phyloP scores from a whole-genome alignment of 192 early-diverging fungal genomes.

The Coemansia asiatica region DNA sequence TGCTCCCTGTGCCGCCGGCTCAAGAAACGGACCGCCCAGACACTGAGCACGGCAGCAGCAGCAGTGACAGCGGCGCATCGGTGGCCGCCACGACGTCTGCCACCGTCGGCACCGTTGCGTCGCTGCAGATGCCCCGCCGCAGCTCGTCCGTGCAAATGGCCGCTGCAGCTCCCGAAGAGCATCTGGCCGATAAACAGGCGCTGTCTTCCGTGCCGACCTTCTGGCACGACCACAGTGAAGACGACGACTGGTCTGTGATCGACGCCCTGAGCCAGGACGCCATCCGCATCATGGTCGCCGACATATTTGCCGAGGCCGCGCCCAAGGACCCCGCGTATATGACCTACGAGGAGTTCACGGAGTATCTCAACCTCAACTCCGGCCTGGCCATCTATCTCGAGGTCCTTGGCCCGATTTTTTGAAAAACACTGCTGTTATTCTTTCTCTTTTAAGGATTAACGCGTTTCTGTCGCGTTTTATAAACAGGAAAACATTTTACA shows the following conservation, averaged over 20 bases:
- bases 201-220: constrained; percentile 30
- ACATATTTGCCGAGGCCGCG: constrained; percentile 69
- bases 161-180: too few relatives aligned
- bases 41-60: too few relatives aligned
- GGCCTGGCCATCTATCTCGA: constrained; percentile 89
- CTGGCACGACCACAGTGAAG: constrained; percentile 52
- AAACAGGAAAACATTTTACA: too few relatives aligned
- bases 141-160: constrained; percentile 13
- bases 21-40: too few relatives aligned
- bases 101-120: constrained; percentile 37
- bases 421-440: constrained; percentile 4
- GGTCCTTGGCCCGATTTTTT: constrained; percentile 85
- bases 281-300: constrained; percentile 91
- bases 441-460: neutral
- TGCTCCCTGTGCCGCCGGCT: constrained; percentile 18
- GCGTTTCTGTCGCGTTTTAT: neutral
- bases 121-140: constrained; percentile 20
- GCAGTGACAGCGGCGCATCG: constrained; percentile 18
- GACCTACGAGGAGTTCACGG: constrained; percentile 75
- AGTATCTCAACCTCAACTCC: constrained; percentile 75
- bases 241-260: constrained; percentile 82
- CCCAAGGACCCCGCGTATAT: constrained; percentile 65
- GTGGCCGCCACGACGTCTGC: constrained; percentile 41
- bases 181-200: constrained; percentile 3
- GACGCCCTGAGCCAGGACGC: constrained; percentile 92